Conservation (phyloP, 169 alveolate genomes). For the Plasmodium gallinaceum region DNA sequence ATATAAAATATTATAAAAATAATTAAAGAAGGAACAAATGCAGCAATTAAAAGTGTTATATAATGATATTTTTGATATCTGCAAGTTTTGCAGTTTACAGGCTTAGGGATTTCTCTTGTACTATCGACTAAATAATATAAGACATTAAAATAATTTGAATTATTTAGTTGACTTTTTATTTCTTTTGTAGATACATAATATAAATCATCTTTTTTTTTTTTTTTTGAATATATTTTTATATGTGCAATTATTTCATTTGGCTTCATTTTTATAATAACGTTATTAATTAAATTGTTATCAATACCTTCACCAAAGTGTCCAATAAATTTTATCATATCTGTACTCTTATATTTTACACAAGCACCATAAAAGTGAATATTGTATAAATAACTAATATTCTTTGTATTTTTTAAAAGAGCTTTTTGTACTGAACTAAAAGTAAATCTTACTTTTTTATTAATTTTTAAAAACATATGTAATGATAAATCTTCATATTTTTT, state of each 20-base stretch:
- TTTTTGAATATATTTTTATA: slow-evolving; percentile 47
- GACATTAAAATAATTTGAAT: slow-evolving; percentile 22
- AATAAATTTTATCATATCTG: slow-evolving; percentile 41
- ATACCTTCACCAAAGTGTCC: slow-evolving; percentile 71
- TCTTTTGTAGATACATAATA: slow-evolving; percentile 32
- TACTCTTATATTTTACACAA: slow-evolving; percentile 27
- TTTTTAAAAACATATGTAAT: slow-evolving; percentile 44
- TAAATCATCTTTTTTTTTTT: background rate
- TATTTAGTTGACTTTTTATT: slow-evolving; percentile 27
- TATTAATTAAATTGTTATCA: slow-evolving; percentile 44
- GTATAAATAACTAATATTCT: slow-evolving; percentile 24
- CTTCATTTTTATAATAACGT: slow-evolving; percentile 44
- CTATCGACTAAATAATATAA: slow-evolving; percentile 48
- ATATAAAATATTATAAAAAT: slow-evolving; percentile 29
- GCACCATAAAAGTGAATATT: slow-evolving; percentile 64
- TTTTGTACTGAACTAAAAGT: slow-evolving; percentile 29
- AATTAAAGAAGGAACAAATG: slow-evolving; percentile 56
- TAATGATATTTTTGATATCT: slow-evolving; percentile 67
- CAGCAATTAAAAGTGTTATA: slow-evolving; percentile 41
- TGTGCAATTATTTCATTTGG: slow-evolving; percentile 36
- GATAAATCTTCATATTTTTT: slow-evolving; percentile 74
- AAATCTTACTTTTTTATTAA: slow-evolving; percentile 26
- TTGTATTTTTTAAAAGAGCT: slow-evolving; percentile 20
- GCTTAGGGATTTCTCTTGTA: slow-evolving; percentile 24
- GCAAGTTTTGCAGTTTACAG: slow-evolving; percentile 30